A percentile compares a stretch with the other conserved stretches of the same genome.
These are phyloP conservation scores for Kuraishia hungarica DNA, from an alignment of 805 yeast species.

Conservation along the genomic window DNA sequence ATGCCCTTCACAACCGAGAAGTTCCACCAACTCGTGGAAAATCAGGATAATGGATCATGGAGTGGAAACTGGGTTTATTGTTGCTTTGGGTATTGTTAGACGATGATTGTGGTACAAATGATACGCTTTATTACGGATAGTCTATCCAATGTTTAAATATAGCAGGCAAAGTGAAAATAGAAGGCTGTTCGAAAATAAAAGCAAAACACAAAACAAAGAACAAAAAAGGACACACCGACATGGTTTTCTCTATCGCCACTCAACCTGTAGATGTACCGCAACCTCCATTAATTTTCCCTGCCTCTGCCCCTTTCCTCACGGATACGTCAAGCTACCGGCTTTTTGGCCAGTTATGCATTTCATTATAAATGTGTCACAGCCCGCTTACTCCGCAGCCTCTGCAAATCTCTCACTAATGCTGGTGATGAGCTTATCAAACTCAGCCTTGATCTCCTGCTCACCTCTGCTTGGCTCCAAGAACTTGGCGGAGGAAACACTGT, in stretches of 20 bases:
- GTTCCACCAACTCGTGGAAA: background rate
- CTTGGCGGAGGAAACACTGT: constrained; percentile 88
- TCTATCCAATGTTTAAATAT: background rate
- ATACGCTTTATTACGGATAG: background rate
- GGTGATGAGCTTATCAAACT: constrained; percentile 68
- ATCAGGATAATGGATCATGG: background rate
- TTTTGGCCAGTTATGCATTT: background rate
- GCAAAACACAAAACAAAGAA: background rate
- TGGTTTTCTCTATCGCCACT: background rate
- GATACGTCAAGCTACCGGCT: background rate
- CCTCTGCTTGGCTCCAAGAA: constrained; percentile 95
- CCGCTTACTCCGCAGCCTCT: constrained; percentile 76
- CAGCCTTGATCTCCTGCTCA: constrained; percentile 63
- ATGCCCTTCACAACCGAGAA: background rate
- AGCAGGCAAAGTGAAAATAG: background rate
- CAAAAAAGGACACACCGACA: background rate
- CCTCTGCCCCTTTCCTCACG: background rate
- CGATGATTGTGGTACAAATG: background rate
- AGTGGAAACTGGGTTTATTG: background rate
- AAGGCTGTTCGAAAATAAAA: background rate
- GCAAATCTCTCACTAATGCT: constrained; percentile 86
- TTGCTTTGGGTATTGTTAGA: background rate
- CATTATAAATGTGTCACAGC: background rate
- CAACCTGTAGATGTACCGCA: background rate
- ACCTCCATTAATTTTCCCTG: background rate